These are phyloP conservation scores for Globisporangium okanoganense DNA, from an alignment of 352 stramenopile genomes.

Conservation along the genomic window DNA sequence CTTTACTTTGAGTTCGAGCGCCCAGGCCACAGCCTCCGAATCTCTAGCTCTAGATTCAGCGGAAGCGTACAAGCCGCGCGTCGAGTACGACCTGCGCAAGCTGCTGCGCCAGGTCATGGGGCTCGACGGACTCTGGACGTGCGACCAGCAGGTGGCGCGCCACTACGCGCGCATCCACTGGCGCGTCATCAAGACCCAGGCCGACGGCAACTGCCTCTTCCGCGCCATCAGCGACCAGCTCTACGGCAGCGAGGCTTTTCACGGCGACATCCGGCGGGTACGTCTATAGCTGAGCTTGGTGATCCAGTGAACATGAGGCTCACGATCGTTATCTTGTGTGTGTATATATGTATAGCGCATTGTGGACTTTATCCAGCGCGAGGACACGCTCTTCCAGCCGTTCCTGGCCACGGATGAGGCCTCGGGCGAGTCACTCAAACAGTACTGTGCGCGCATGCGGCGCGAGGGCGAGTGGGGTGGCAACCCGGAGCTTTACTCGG, in stretches of 20 bases:
- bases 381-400: slow-evolving; percentile 35
- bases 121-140: slow-evolving; percentile 24
- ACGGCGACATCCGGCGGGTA: slow-evolving; percentile 34
- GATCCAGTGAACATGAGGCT: not conserved
- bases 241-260: slow-evolving; percentile 39
- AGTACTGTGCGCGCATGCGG: slow-evolving; percentile 50
- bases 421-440: slow-evolving; percentile 7
- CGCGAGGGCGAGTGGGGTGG: slow-evolving; percentile 53
- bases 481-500: slow-evolving; percentile 58
- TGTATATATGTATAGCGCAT: slow-evolving; percentile 15
- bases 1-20: not conserved
- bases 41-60: not conserved
- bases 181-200: slow-evolving; percentile 22
- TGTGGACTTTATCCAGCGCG: slow-evolving; percentile 38
- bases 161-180: slow-evolving; percentile 37
- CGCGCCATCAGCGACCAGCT: slow-evolving; percentile 56
- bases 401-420: slow-evolving; percentile 28
- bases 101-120: slow-evolving; percentile 18
- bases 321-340: not conserved
- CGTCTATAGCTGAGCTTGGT: not conserved
- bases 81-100: slow-evolving; percentile 20
- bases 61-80: slow-evolving; percentile 7
- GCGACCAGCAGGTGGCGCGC: slow-evolving; percentile 31
- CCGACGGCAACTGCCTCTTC: slow-evolving; percentile 58
- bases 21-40: not conserved